These are phyloP conservation scores for Aspergillus taichungensis DNA, from an alignment of 495 filamentous ascomycete genomes.

Conservation along the genomic window DNA sequence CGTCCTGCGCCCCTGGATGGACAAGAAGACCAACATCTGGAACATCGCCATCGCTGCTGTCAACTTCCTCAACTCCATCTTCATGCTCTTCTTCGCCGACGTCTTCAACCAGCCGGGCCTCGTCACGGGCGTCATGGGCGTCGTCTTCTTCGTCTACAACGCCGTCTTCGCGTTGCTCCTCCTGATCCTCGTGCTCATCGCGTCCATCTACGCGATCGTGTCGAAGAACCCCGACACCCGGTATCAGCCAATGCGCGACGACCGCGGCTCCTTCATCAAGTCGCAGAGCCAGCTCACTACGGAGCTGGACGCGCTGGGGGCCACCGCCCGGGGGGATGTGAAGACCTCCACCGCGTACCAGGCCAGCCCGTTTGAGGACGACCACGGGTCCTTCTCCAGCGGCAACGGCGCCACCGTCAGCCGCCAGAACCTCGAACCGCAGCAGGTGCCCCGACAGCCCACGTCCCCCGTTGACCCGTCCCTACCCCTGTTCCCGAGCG, in stretches of 20 bases:
- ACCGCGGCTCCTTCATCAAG: conserved; percentile 97
- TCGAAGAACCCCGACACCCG: conserved; percentile 94
- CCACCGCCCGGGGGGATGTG: conserved; percentile 77
- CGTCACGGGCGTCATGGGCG: conserved; percentile 87
- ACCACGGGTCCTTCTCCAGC: conserved; percentile 58
- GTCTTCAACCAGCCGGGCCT: conserved; percentile 80
- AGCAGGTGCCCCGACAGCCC: conserved; percentile 11
- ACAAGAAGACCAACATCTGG: conserved; percentile 96
- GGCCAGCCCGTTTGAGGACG: conserved; percentile 67
- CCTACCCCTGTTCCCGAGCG: conserved; percentile 52
- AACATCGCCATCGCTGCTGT: conserved; percentile 87
- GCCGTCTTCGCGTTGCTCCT: conserved; percentile 80
- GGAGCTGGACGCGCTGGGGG: conserved; percentile 87
- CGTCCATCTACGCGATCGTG: conserved; percentile 71
- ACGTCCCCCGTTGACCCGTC: conserved; percentile 56
- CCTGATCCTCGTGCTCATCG: conserved; percentile 78
- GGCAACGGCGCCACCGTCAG: conserved; percentile 29
- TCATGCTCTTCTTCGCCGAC: conserved; percentile 74
- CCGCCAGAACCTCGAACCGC: conserved; percentile 22
- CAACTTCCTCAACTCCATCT: conserved; percentile 87
- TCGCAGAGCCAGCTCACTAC: conserved; percentile 83
- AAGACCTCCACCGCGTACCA: conserved; percentile 57
- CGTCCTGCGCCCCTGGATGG: conserved; percentile 92
- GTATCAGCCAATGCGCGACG: conserved; percentile 95
- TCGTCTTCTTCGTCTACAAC: conserved; percentile 89